phyloP scores from a whole-genome alignment of 163 green algal species.

The Coccomyxa subellipsoidea region DNA sequence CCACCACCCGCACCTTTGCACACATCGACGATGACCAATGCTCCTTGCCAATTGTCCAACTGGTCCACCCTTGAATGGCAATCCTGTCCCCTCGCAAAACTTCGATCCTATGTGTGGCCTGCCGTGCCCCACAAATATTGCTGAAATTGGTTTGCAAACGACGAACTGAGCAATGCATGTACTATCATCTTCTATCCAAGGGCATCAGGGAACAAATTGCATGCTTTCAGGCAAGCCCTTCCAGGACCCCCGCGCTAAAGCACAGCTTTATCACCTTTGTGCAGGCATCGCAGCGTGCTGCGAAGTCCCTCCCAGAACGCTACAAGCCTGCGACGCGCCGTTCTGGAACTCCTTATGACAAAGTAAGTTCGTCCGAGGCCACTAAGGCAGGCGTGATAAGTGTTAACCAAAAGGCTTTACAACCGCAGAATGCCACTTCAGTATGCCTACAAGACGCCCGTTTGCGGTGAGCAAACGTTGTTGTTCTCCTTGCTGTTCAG shows the following conservation, averaged over 20 bases:
- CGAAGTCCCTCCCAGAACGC: background rate
- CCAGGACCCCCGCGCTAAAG: background rate
- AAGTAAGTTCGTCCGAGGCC: too few species aligned
- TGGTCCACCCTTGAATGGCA: background rate
- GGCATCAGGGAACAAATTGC: background rate
- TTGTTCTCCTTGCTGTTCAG: too few species aligned
- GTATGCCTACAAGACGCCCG: too few species aligned
- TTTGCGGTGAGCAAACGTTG: too few species aligned
- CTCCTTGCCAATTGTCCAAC: background rate
- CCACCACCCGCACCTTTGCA: background rate
- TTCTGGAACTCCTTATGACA: background rate
- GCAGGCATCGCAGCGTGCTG: background rate
- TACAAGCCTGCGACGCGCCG: background rate
- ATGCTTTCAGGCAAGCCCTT: background rate
- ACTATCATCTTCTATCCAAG: background rate
- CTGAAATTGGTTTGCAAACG: background rate
- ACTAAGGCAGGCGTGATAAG: too few species aligned
- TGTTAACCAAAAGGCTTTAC: too few species aligned
- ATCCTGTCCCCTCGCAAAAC: background rate
- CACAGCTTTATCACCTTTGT: background rate
- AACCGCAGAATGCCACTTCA: too few species aligned
- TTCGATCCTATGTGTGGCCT: background rate
- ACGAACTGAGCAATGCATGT: background rate
- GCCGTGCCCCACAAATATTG: background rate
- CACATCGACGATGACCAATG: background rate